Base-by-base conservation (phyloP, 495 filamentous ascomycete species). In the Aspergillus wentii region DNA sequence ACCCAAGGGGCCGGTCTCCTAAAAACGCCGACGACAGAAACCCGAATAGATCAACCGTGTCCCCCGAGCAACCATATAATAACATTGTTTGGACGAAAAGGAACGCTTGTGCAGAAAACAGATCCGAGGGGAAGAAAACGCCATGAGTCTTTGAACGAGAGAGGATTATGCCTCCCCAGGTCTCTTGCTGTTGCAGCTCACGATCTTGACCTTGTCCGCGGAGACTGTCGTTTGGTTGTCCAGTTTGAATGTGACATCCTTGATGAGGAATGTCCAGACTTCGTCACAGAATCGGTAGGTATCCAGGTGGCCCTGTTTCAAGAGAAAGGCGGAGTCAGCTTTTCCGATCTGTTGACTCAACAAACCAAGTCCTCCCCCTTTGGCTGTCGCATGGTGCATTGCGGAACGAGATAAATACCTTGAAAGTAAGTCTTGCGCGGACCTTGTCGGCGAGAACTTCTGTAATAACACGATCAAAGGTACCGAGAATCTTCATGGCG, bases 231-330 rank as follows among this genome's bases (percentile, higher is more conserved):
- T 72, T 43, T 80, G 75, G 53, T 87, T 87, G 44, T 95, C 88
- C 63, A 99, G 80, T 68, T 97, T 97, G 76, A 99, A 95, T 17
- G 81, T 88, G 38, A 97, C 88, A 43, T 97, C 90, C 63, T 96
- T 96, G 66, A 99, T 92, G 44, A 97, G 75, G 71, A 99, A 99
- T 2, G 94, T 99, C 94, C 94, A 99, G 37, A 99, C 94, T 69
- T 99, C 94, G 64, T 99, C 94, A 72, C 94, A 99, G 75, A 97
- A 99, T 50, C 94, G 88, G 72, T 99, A 99, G 19, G 94, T 99
- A 61, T 99, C 92, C 31, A 99, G 81, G 49, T 94, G 90, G 19
- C 92, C 94, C 92, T 98, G 54, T 17, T 41, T 9, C 18, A 7
- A 21, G 7, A 36, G 3, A 10, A 50, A 35, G 11, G 32, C 28